Evolutionary conservation across 768 basidiomycete genomes (phyloP).

Genomic region (Kwoniella heveanensis): DNA sequence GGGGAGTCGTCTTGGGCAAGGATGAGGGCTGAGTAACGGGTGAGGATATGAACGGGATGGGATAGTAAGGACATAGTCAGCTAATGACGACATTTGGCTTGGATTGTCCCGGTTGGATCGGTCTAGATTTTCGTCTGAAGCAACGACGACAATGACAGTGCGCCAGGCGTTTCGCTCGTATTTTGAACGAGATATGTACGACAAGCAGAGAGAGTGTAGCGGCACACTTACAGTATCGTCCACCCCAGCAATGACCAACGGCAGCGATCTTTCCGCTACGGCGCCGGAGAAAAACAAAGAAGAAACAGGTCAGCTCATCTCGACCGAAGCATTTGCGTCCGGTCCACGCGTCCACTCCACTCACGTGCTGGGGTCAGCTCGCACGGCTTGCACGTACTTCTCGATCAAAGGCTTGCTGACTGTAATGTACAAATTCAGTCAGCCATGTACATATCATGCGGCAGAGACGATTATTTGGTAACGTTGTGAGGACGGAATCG

Average conservation of each 20-base stretch:
- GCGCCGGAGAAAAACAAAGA: no score
- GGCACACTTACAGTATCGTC: constrained; percentile 44
- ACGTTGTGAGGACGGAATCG: neutral
- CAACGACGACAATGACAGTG: no score
- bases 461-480: no score
- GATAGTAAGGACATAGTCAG: neutral
- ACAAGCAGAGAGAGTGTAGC: no score
- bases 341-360: constrained; percentile 8
- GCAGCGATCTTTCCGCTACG: constrained; percentile 53
- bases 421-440: neutral
- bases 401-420: constrained; percentile 54
- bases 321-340: no score
- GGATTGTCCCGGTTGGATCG: no score
- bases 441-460: neutral
- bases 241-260: constrained; percentile 58
- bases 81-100: no score
- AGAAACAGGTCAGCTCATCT: no score
- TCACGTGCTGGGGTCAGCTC: constrained; percentile 48
- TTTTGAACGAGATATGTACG: no score
- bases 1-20: constrained; percentile 41
- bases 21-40: constrained; percentile 19
- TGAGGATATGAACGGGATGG: neutral
- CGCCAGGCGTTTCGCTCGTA: no score
- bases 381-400: constrained; percentile 50
- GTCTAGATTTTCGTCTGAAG: no score